Percentiles rank a stretch among this genome's conserved stretches.
Conservation (phyloP, 2,329 filamentous ascomycete genomes). For the Elsinoe arachidis region DNA sequence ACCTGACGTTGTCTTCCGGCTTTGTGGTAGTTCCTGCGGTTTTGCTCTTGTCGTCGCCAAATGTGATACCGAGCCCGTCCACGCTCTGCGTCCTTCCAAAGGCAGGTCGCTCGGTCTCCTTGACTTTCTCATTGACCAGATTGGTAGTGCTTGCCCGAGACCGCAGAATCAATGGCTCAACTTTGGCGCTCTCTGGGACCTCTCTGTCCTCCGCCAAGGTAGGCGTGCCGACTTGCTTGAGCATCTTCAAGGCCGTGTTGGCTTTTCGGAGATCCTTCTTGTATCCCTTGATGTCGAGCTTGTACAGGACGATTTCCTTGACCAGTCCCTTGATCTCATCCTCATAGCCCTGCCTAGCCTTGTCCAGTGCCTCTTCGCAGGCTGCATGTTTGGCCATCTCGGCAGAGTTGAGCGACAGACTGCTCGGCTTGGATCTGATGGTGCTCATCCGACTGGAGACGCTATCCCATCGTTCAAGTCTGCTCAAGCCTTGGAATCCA, state of each 20-base stretch:
- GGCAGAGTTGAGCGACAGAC: constrained; percentile 13
- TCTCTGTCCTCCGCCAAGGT: not conserved
- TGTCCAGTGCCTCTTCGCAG: constrained; percentile 23
- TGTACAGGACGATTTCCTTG: constrained; percentile 41
- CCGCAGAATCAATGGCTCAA: not conserved
- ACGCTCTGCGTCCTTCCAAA: not conserved
- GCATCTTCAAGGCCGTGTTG: constrained; percentile 23
- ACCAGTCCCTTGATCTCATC: constrained; percentile 36
- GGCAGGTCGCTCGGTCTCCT: not conserved
- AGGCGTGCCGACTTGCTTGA: constrained; percentile 17
- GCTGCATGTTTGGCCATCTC: constrained; percentile 2
- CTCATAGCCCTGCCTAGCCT: constrained; percentile 23
- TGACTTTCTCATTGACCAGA: not conserved
- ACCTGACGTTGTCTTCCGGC: not conserved
- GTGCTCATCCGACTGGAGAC: constrained; percentile 4
- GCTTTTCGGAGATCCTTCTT: constrained; percentile 30
- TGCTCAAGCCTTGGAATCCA: not conserved
- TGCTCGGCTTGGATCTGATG: constrained; percentile 1
- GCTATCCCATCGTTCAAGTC: constrained; percentile 3
- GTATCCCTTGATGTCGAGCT: constrained; percentile 41
- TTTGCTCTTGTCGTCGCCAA: not conserved
- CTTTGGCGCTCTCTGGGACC: constrained; percentile 4
- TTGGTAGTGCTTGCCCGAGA: constrained; percentile 7
- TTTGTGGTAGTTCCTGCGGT: not conserved
- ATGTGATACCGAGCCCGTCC: not conserved